Percentiles rank a stretch among this genome's conserved stretches.
phyloP scores from a whole-genome alignment of 495 filamentous ascomycete species.

The Aspergillus nanangensis region DNA sequence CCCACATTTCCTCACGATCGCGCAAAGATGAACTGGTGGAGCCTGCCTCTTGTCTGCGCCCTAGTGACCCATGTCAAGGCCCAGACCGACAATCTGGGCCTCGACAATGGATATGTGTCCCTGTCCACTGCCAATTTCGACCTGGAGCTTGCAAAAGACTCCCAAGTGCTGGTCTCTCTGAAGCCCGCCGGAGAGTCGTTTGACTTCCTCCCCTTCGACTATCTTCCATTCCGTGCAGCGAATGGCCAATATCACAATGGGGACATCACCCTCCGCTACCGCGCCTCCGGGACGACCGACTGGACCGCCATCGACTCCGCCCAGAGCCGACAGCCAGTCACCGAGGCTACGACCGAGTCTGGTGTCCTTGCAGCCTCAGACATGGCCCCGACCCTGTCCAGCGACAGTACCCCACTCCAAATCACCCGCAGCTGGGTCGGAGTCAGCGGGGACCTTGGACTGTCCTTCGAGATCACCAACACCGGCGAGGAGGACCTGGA shows the following conservation, averaged over 20 bases:
- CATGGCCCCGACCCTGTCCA: constrained; percentile 24
- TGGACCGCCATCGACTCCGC: constrained; percentile 18
- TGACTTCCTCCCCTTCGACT: constrained; percentile 46
- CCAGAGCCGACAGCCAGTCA: constrained; percentile 20
- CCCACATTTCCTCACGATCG: too few species aligned
- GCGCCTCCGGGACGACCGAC: constrained; percentile 12
- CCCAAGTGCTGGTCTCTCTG: constrained; percentile 36
- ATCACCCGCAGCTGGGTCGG: constrained; percentile 41
- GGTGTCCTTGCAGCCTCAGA: constrained; percentile 14
- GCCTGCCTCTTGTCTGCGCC: too few species aligned
- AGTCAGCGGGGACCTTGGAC: constrained; percentile 35
- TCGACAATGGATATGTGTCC: too few species aligned
- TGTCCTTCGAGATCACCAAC: constrained; percentile 46
- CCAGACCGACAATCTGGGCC: constrained; percentile 25
- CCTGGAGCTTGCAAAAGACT: constrained; percentile 27
- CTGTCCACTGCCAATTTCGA: constrained; percentile 35
- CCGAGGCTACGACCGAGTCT: constrained; percentile 17
- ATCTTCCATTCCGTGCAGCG: constrained; percentile 29
- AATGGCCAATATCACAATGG: constrained; percentile 50
- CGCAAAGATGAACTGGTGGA: too few species aligned
- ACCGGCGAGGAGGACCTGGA: constrained; percentile 29
- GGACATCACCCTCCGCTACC: constrained; percentile 47
- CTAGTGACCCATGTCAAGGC: constrained; percentile 3
- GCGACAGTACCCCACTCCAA: constrained; percentile 19
- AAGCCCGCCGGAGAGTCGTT: constrained; percentile 26